These are phyloP conservation scores for Fomitopsis pulvina DNA, from an alignment of 768 basidiomycete genomes.

Conservation along the genomic window DNA sequence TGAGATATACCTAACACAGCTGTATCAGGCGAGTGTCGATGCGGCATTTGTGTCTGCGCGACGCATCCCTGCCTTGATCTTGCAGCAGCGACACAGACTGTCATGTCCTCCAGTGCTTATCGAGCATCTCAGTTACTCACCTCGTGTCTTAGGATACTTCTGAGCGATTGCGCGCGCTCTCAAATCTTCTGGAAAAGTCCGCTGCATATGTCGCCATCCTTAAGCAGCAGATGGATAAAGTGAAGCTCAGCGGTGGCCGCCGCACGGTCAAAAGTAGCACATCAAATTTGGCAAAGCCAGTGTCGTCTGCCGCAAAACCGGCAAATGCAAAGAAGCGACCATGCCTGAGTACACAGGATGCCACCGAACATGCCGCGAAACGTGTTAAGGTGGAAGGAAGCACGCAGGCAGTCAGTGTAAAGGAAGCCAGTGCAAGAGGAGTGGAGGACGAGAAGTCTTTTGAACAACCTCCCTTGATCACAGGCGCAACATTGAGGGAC, in stretches of 20 bases:
- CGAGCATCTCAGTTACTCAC: too few species aligned
- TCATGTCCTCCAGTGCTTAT: too few species aligned
- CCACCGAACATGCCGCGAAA: slow-evolving; percentile 14
- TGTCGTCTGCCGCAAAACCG: slow-evolving; percentile 5
- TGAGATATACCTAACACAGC: too few species aligned
- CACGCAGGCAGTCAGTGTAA: background rate
- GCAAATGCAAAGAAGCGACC: slow-evolving; percentile 16
- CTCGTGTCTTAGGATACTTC: slow-evolving; percentile 6
- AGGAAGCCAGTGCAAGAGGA: background rate
- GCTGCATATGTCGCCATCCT: slow-evolving; percentile 68
- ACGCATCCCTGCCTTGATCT: too few species aligned
- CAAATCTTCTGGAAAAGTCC: slow-evolving; percentile 69
- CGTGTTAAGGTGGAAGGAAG: slow-evolving; percentile 13
- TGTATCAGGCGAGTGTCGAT: too few species aligned
- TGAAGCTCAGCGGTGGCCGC: slow-evolving; percentile 20
- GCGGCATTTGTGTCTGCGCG: too few species aligned
- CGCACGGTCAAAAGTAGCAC: background rate
- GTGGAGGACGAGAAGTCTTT: slow-evolving; percentile 26
- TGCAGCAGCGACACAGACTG: too few species aligned
- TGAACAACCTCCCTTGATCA: slow-evolving; percentile 71
- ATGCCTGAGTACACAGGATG: slow-evolving; percentile 12
- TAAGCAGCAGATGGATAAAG: slow-evolving; percentile 69
- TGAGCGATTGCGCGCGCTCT: slow-evolving; percentile 31
- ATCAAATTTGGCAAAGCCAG: background rate
- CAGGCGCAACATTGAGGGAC: slow-evolving; percentile 78